phyloP scores from a whole-genome alignment of 108 stramenopile species.

The Chaetoceros tenuissimus region DNA sequence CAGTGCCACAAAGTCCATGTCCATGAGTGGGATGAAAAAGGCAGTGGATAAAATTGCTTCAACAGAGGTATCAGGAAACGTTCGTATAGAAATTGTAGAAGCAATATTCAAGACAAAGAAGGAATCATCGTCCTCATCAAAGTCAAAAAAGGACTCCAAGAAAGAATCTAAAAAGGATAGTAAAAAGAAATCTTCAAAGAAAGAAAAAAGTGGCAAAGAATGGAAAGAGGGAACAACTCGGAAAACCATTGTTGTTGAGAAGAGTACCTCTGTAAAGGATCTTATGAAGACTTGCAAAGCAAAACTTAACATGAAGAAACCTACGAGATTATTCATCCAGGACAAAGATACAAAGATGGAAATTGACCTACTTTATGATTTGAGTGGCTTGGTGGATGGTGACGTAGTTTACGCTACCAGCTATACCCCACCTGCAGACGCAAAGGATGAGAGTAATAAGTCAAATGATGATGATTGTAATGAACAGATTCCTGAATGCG shows the following conservation, averaged over 20 bases:
- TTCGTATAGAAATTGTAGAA: conserved; percentile 45
- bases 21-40: background rate
- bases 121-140: background rate
- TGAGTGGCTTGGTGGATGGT: conserved; percentile 41
- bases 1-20: too few relatives aligned
- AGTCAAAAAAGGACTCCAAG: conserved; percentile 17
- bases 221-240: conserved; percentile 31
- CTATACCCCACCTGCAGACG: background rate
- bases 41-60: background rate
- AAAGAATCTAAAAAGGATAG: conserved; percentile 14
- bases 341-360: conserved; percentile 5
- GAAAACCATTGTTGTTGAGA: conserved; percentile 37
- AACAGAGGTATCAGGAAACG: conserved; percentile 8
- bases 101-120: conserved; percentile 25
- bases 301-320: conserved; percentile 43
- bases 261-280: conserved; percentile 17
- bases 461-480: conserved; percentile 11
- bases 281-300: conserved; percentile 29
- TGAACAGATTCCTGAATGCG: conserved; percentile 2
- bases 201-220: conserved; percentile 1
- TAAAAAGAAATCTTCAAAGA: conserved; percentile 7
- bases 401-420: conserved; percentile 31
- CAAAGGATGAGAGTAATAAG: conserved; percentile 9
- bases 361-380: conserved; percentile 26
- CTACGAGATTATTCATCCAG: conserved; percentile 27